Conservation (phyloP, 1,284 basidiomycete genomes). For the Rhodotorula mucilaginosa region DNA sequence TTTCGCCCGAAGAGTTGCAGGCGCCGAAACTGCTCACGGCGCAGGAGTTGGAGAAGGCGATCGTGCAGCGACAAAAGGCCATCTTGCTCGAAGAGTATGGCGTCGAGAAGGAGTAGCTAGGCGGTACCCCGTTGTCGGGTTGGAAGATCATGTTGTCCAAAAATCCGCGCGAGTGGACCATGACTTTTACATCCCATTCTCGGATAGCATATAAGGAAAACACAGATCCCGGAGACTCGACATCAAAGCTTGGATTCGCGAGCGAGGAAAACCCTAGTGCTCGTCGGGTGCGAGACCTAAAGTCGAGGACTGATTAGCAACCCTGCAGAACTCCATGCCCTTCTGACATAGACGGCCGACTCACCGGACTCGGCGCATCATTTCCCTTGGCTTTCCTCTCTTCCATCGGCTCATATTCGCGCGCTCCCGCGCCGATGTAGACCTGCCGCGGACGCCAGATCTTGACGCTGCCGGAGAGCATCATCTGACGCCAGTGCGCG, state of each 20-base stretch:
- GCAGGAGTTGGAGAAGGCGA: slow-evolving; percentile 73
- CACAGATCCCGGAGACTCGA: neutral
- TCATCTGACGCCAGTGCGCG: slow-evolving; percentile 60
- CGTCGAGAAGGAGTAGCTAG: neutral
- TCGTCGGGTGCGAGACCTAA: slow-evolving; percentile 37
- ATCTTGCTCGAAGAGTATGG: slow-evolving; percentile 76
- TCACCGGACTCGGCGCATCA: slow-evolving; percentile 33
- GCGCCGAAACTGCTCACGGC: slow-evolving; percentile 70
- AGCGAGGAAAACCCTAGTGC: slow-evolving; percentile 39
- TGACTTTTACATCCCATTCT: too few relatives aligned
- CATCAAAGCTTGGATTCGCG: slow-evolving; percentile 13
- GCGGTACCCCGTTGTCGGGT: neutral
- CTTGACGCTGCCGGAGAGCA: slow-evolving; percentile 83
- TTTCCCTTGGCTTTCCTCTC: slow-evolving; percentile 58
- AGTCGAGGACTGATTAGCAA: neutral
- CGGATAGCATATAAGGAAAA: neutral
- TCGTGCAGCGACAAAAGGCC: slow-evolving; percentile 76
- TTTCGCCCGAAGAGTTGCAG: slow-evolving; percentile 67
- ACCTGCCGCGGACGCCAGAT: slow-evolving; percentile 85
- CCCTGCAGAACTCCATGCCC: too few relatives aligned
- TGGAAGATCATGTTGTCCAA: neutral
- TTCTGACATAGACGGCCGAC: neutral
- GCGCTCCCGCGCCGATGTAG: slow-evolving; percentile 68
- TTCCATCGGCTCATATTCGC: slow-evolving; percentile 68
- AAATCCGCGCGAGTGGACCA: too few relatives aligned